Conservation (phyloP, 345 rosid genomes). For the Odontarrhena argentea region DNA sequence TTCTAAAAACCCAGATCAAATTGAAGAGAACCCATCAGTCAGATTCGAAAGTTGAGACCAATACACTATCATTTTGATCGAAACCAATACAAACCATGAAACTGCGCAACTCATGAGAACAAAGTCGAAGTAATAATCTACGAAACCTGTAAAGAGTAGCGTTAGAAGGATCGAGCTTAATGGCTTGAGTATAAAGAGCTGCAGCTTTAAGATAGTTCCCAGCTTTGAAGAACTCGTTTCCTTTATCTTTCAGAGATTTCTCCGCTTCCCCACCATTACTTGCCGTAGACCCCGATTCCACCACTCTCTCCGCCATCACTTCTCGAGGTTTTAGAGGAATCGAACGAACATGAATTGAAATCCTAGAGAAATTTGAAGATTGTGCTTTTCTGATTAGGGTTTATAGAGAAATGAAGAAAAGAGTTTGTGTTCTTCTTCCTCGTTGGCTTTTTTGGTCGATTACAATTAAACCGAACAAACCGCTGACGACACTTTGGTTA, state of each 20-base stretch:
- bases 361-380: neutral
- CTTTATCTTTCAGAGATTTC: slow-evolving; percentile 78
- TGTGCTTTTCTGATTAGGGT: slow-evolving; percentile 31
- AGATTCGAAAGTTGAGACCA: slow-evolving; percentile 1
- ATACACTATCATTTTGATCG: slow-evolving; percentile 11
- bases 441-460: neutral
- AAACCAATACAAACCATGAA: neutral
- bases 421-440: neutral
- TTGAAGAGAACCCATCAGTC: neutral
- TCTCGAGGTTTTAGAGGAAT: neutral
- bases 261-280: slow-evolving; percentile 43
- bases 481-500: no score
- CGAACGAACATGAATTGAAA: slow-evolving; percentile 16
- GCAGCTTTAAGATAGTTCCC: slow-evolving; percentile 98
- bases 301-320: slow-evolving; percentile 57
- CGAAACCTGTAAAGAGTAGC: slow-evolving; percentile 83
- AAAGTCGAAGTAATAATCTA: neutral
- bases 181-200: slow-evolving; percentile 95
- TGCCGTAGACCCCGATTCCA: slow-evolving; percentile 47
- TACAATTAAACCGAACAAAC: neutral
- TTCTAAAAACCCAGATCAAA: slow-evolving; percentile 7
- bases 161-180: slow-evolving; percentile 90
- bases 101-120: neutral
- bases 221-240: slow-evolving; percentile 92
- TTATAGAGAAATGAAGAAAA: slow-evolving; percentile 11